Evolutionary conservation across 305 asterid genomes (phyloP), one percentile per base, ranked within the genome.

Genomic region (Fraxinus angustifolia): DNA sequence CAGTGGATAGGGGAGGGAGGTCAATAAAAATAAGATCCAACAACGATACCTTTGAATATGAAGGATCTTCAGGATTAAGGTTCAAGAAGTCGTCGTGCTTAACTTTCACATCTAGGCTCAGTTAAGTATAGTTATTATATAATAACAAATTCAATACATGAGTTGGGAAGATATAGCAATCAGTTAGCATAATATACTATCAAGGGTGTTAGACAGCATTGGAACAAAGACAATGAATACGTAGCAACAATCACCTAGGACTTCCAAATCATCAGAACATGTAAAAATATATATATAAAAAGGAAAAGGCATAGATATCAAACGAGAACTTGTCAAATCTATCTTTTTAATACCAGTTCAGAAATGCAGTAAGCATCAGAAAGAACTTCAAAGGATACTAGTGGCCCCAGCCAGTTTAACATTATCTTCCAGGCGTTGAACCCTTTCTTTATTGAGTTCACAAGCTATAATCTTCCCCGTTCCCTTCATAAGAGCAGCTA

Each of bases 401-500:
- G 86, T 81, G 8, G 98, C 97, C 45, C 95, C 97, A 82, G 98
- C 93, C 74, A 93, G 86, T 83, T 81, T 83, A 84, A 96, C 88
- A 2, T 90, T 92, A 76, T 85, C 78, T 79, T 86, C 84, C 84
- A 96, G 86, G 74, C 93, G 93, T 81, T 87, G 81, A 70, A 89
- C 91, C 89, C 98, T 92, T 82, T 88, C 89, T 81, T 90, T 84
- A 90, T 96, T 87, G 76, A 91, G 96, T 86, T 96, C 99, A 88
- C 97, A 96, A 80, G 98, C 99, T 81, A 91, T 87, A 78, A 96
- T 88, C 75, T 87, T 90, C 31, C 99, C 98, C 78, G 82, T 83
- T 85, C 97, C 97, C 87, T 91, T 89, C 97, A 93, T 92, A 76
- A 96, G 91, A 81, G 97, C 95, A 62, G 99, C 97, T 56, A 96